Percentiles rank a stretch among this genome's conserved stretches.
Evolutionary conservation across 2,329 filamentous ascomycete species (phyloP).

Genomic region (Microsporum audouinii): DNA sequence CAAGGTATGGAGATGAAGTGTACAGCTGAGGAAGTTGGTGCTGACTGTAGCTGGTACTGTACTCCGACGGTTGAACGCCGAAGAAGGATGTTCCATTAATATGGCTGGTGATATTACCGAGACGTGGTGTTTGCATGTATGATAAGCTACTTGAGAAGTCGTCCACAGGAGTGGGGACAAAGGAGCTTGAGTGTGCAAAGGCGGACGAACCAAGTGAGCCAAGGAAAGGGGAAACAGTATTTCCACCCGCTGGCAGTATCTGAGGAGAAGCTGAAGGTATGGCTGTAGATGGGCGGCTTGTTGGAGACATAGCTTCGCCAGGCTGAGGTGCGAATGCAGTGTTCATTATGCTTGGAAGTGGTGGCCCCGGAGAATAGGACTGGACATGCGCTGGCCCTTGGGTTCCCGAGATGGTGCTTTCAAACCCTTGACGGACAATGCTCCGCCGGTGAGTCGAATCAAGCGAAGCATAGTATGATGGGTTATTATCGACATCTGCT

Average conservation of each 20-base stretch:
- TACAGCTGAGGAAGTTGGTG: not conserved
- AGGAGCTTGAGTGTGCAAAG: not conserved
- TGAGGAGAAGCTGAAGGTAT: not conserved
- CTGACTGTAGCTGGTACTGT: not conserved
- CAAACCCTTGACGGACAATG: not conserved
- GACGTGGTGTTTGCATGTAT: not conserved
- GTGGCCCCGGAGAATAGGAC: slow-evolving; percentile 15
- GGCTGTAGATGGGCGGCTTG: slow-evolving; percentile 22
- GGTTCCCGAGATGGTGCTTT: not conserved
- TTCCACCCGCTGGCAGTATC: not conserved
- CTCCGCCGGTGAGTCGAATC: not conserved
- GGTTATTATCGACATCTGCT: not conserved
- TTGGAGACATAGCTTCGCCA: slow-evolving; percentile 26
- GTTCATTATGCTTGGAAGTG: slow-evolving; percentile 28
- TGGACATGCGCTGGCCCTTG: slow-evolving; percentile 1
- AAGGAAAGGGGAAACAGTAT: not conserved
- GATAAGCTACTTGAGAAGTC: not conserved
- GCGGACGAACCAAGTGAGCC: not conserved
- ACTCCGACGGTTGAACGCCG: not conserved
- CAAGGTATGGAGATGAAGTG: not conserved
- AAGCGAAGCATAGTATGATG: not conserved
- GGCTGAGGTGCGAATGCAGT: slow-evolving; percentile 33
- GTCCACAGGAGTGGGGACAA: not conserved
- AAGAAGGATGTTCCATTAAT: not conserved
- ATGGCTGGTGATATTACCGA: not conserved